phyloP scores from a whole-genome alignment of 345 rosid genomes.

The Gossypium rotundifolium region DNA sequence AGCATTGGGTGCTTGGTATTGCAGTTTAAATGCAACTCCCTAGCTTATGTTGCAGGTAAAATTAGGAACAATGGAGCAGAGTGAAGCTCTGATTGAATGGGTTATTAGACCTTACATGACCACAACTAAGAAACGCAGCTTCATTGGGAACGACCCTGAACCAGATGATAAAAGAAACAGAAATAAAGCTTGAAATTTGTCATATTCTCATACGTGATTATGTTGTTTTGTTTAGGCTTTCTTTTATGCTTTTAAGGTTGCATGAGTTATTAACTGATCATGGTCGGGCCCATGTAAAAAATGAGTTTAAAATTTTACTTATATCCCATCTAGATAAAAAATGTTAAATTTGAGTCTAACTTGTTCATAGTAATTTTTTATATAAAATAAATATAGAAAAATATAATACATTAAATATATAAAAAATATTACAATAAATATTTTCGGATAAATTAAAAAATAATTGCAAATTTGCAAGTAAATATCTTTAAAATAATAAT shows the following conservation, averaged over 20 bases:
- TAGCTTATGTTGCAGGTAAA: slow-evolving; percentile 43
- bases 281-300: background rate
- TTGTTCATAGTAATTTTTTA: too few species aligned
- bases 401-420: too few species aligned
- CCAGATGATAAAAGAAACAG: background rate
- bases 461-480: too few species aligned
- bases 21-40: background rate
- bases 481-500: too few species aligned
- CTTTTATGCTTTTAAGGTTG: background rate
- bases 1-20: background rate
- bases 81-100: slow-evolving; percentile 78
- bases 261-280: background rate
- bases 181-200: background rate
- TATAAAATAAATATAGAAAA: too few species aligned
- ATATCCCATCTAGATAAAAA: too few species aligned
- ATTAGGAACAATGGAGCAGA: slow-evolving; percentile 76
- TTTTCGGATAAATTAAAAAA: too few species aligned
- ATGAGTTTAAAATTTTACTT: too few species aligned
- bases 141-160: slow-evolving; percentile 33
- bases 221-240: background rate
- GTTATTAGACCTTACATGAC: slow-evolving; percentile 83
- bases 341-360: fast-evolving
- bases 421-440: too few species aligned
- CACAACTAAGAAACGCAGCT: slow-evolving; percentile 61
- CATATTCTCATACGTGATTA: background rate